phyloP scores from a whole-genome alignment of 495 filamentous ascomycete species.

The Daldinia caldariorum region DNA sequence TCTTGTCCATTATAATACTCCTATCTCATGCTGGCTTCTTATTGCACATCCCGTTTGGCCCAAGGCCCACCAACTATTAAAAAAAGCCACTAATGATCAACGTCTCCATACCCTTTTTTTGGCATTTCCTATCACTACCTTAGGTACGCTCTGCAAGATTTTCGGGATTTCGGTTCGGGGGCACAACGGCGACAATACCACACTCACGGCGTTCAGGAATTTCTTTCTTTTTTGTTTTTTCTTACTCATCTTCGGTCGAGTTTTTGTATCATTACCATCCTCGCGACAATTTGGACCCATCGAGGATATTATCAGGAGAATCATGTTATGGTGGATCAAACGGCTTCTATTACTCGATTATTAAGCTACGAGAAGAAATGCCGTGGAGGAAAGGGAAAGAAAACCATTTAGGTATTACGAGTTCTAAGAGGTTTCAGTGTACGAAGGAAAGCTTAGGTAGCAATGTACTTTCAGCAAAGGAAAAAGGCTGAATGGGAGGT shows the following conservation, averaged over 20 bases:
- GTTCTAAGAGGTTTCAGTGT: constrained; percentile 4
- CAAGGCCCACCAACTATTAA: constrained; percentile 17
- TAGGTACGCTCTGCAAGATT: constrained; percentile 9
- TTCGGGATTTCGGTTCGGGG: constrained; percentile 27
- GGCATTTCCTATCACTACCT: constrained; percentile 18
- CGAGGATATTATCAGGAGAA: constrained; percentile 1
- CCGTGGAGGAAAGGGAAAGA: neutral
- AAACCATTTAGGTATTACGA: neutral
- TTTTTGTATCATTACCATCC: constrained; percentile 33
- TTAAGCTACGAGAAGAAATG: too few species aligned
- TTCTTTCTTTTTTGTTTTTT: constrained; percentile 13
- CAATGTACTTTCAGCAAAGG: neutral
- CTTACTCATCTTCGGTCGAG: constrained; percentile 1
- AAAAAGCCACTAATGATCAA: constrained; percentile 43
- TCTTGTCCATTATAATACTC: constrained; percentile 19
- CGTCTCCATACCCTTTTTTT: constrained; percentile 30
- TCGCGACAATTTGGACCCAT: neutral
- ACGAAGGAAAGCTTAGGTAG: neutral
- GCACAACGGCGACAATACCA: constrained; percentile 39
- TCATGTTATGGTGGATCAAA: neutral
- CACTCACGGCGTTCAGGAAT: constrained; percentile 38
- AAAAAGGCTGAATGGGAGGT: neutral
- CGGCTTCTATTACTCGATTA: neutral
- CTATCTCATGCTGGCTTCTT: constrained; percentile 22
- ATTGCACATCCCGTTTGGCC: constrained; percentile 16